A percentile compares a stretch with the other conserved stretches of the same genome.
Conservation (phyloP, 306 rosid genomes). For the Citrullus mucosospermus region DNA sequence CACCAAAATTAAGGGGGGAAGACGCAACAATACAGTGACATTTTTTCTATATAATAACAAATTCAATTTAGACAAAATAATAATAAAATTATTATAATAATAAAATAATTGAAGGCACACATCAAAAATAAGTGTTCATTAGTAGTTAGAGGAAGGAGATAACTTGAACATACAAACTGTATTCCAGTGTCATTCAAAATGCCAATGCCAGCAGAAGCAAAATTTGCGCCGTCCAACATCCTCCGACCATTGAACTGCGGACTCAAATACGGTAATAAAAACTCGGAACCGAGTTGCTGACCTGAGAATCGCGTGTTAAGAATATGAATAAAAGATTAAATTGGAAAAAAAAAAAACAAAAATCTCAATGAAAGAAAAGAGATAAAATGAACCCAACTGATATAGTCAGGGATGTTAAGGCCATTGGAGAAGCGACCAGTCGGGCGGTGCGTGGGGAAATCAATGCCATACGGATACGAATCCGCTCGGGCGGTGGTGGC, state of each 20-base stretch:
- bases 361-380: too few relatives aligned
- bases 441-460: constrained; percentile 51
- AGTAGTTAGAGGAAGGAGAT: background rate
- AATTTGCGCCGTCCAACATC: constrained; percentile 76
- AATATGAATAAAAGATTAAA: background rate
- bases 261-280: constrained; percentile 54
- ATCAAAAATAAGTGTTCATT: background rate
- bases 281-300: constrained; percentile 41
- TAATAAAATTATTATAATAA: background rate
- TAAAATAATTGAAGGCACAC: background rate
- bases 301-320: constrained; percentile 21
- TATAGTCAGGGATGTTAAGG: constrained; percentile 71
- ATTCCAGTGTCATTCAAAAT: constrained; percentile 83
- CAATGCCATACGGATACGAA: constrained; percentile 70
- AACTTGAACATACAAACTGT: constrained; percentile 39
- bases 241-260: constrained; percentile 43
- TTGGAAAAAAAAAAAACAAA: background rate
- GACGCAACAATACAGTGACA: background rate
- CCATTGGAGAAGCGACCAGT: constrained; percentile 96
- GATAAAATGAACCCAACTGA: constrained; percentile 24
- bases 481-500: constrained; percentile 85
- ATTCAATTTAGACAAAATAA: background rate
- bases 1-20: background rate
- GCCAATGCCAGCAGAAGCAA: constrained; percentile 92
- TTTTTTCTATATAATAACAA: background rate